Evolutionary conservation across 371 early-diverging fungal genomes (phyloP), one percentile per base, ranked within the genome.

Genomic region (Rhizopus delemar): DNA sequence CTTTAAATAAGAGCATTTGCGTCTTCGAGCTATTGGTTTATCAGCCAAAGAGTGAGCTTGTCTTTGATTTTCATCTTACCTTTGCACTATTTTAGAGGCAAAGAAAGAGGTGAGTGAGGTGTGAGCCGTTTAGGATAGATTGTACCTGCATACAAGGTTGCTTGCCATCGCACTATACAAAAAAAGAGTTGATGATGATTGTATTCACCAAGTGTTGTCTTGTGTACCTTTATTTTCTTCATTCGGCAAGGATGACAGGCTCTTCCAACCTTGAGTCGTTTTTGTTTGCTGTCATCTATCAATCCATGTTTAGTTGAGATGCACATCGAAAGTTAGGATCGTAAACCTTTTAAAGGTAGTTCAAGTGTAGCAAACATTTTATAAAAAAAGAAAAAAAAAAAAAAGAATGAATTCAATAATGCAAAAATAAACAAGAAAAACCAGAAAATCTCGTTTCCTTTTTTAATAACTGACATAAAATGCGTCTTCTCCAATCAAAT

Each of bases 131-230:
- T 12, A 9, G 8, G 9, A 9, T 12, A 9, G 9, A 9, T 39
- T 13, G 8, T 73, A 77, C 80, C 75, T 80, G 80, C 80, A 80
- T 80, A 66, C 80, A 80, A 34, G 80, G 80, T 38, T 77, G 80
- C 53, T 70, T 68, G 41, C 80, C 80, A 57, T 80, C 80, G 35
- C 80, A 80, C 80, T 80, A 57, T 5, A 51, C 41, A 12, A 16
- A 41, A 33, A 41, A 59, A 58, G 28, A 34, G 22, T 38, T 22
- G 22, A 22, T 22, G 22, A 22, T 22, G 22, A 22, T 22, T 22
- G 22, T 22, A 2, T 2, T 22, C 22, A 22, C 22, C 22, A 0
- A 22, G 22, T 2, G 2, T 7, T 50, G 6, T 9, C 5, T 6
- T 15, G 15, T 8, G 4, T 75, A 73, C 79, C 66, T 78, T 78